Conservation (phyloP, 73 alveolate genomes). For the Loxodes magnus region DNA sequence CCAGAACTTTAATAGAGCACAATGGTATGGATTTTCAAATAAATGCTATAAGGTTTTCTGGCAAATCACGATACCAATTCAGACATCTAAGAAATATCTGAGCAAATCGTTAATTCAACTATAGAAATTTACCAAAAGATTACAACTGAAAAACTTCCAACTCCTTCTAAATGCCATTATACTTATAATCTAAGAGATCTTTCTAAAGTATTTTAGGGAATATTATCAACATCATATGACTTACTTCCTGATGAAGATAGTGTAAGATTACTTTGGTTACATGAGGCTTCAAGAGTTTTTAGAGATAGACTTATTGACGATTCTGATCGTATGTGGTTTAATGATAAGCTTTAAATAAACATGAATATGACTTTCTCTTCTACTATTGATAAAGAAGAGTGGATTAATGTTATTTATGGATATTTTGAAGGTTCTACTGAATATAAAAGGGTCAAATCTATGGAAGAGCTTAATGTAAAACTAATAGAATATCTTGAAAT, state of each 20-base stretch:
- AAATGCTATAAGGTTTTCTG: conserved; percentile 84
- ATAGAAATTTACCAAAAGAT: conserved; percentile 62
- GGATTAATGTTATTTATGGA: conserved; percentile 82
- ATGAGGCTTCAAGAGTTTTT: conserved; percentile 98
- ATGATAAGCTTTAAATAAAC: conserved; percentile 54
- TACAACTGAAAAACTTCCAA: conserved; percentile 81
- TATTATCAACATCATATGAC: conserved; percentile 31
- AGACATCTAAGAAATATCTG: conserved; percentile 60
- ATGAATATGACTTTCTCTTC: conserved; percentile 66
- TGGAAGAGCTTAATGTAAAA: conserved; percentile 75
- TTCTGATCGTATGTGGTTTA: conserved; percentile 86
- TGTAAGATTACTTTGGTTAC: conserved; percentile 93
- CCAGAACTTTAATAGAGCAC: conserved; percentile 74
- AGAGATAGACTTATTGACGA: conserved; percentile 94
- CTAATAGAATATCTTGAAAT: conserved; percentile 88
- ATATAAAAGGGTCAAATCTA: conserved; percentile 75
- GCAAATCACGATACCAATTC: conserved; percentile 55
- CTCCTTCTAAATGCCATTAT: conserved; percentile 95
- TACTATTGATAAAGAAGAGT: conserved; percentile 71
- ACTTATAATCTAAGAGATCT: conserved; percentile 93
- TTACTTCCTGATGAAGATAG: conserved; percentile 24
- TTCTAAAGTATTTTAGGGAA: conserved; percentile 80
- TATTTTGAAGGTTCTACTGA: conserved; percentile 72
- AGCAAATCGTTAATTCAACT: conserved; percentile 70
- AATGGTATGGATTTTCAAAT: conserved; percentile 74